A percentile compares a stretch with the other conserved stretches of the same genome.
Evolutionary conservation across 352 stramenopile genomes (phyloP).

Genomic region (Globisporangium iwayamae): DNA sequence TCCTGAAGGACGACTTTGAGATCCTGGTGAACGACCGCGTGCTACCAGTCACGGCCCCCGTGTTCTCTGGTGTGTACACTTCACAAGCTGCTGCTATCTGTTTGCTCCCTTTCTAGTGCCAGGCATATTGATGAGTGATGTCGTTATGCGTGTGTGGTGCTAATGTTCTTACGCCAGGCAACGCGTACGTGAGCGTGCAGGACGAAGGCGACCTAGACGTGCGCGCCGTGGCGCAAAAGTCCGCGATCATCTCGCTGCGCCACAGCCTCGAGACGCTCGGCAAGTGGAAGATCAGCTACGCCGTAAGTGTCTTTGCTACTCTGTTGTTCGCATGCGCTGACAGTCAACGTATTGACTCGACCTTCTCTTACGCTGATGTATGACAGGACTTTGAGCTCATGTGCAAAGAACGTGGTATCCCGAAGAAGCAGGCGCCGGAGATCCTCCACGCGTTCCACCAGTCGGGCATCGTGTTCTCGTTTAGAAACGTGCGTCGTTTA

Average conservation of each 20-base stretch:
- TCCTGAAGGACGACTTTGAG: constrained; percentile 82
- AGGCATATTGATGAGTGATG: neutral
- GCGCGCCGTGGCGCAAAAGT: constrained; percentile 71
- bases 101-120: neutral
- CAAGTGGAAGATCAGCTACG: constrained; percentile 77
- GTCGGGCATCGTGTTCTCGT: constrained; percentile 74
- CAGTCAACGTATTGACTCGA: no score
- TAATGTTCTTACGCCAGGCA: constrained; percentile 22
- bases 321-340: neutral
- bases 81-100: neutral
- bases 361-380: neutral
- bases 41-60: constrained; percentile 62
- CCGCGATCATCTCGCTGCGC: constrained; percentile 72
- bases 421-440: constrained; percentile 78
- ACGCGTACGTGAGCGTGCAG: constrained; percentile 65
- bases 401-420: constrained; percentile 70
- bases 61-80: constrained; percentile 43
- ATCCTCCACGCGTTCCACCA: constrained; percentile 78
- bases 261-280: constrained; percentile 63
- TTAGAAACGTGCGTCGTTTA: constrained; percentile 42
- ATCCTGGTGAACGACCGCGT: constrained; percentile 77
- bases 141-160: neutral
- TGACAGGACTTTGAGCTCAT: constrained; percentile 57
- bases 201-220: constrained; percentile 81
- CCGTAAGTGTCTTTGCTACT: constrained; percentile 20